Conservation (phyloP, 306 rosid species). For the Amphicarpaea edgeworthii region DNA sequence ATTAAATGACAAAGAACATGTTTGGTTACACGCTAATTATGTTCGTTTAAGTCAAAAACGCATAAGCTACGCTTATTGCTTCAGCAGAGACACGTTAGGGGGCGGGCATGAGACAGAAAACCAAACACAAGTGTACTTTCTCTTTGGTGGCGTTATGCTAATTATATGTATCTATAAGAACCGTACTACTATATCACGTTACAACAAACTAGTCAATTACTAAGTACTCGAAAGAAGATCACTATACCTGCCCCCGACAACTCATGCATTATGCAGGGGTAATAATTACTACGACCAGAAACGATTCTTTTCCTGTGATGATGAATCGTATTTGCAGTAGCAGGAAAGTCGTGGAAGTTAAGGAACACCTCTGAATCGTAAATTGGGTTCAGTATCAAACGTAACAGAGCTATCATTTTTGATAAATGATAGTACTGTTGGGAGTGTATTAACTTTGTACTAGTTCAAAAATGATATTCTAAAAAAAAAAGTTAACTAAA, state of each 20-base stretch:
- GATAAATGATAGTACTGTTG: background rate
- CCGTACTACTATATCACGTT: background rate
- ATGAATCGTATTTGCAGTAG: constrained; percentile 39
- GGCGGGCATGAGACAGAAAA: background rate
- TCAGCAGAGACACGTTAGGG: too few species aligned
- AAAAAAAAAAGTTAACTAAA: too few species aligned
- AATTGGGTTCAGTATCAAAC: constrained; percentile 1
- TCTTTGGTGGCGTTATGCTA: background rate
- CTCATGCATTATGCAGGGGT: constrained; percentile 7
- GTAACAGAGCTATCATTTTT: background rate
- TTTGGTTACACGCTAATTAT: too few species aligned
- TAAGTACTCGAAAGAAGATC: constrained; percentile 6
- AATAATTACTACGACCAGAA: constrained; percentile 14
- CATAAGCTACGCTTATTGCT: too few species aligned
- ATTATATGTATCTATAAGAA: background rate
- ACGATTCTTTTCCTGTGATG: constrained; percentile 9
- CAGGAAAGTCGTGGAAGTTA: constrained; percentile 15
- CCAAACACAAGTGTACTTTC: background rate
- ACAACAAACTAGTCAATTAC: background rate
- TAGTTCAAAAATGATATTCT: too few species aligned
- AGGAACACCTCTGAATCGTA: background rate
- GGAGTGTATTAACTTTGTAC: too few species aligned
- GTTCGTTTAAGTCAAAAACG: too few species aligned
- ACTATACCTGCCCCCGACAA: constrained; percentile 15
- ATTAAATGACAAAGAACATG: too few species aligned